Conservation (phyloP, 1,284 basidiomycete species). For the Exobasidium rhododendri region DNA sequence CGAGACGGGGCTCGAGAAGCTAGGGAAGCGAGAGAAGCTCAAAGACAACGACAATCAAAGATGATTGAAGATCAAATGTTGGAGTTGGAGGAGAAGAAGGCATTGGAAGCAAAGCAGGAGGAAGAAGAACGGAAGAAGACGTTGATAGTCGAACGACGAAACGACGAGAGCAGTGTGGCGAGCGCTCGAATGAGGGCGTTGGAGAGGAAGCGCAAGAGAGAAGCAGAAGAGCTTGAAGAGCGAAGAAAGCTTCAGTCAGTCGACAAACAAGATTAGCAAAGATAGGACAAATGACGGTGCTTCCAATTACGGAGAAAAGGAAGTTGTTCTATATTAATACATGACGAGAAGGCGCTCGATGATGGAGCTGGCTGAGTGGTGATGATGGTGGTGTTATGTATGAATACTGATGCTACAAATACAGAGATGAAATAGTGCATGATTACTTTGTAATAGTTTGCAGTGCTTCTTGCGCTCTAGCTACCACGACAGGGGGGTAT, state of each 20-base stretch:
- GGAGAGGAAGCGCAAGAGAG: slow-evolving; percentile 53
- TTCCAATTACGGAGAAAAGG: too few species aligned
- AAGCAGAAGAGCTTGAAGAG: background rate
- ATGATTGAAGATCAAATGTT: slow-evolving; percentile 43
- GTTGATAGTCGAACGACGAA: slow-evolving; percentile 27
- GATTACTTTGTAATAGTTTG: background rate
- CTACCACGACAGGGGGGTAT: slow-evolving; percentile 56
- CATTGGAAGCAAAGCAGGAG: slow-evolving; percentile 24
- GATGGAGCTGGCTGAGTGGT: too few species aligned
- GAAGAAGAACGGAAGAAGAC: slow-evolving; percentile 18
- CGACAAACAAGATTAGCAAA: too few species aligned
- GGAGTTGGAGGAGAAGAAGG: slow-evolving; percentile 29
- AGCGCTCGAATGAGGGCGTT: slow-evolving; percentile 49
- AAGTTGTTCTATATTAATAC: background rate
- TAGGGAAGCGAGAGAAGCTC: slow-evolving; percentile 23
- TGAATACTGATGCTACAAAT: background rate
- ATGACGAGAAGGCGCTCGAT: too few species aligned
- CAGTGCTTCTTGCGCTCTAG: background rate
- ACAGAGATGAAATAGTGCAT: background rate
- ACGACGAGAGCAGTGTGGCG: slow-evolving; percentile 27
- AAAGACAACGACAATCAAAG: slow-evolving; percentile 28
- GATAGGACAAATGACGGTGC: too few species aligned
- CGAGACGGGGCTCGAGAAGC: slow-evolving; percentile 14
- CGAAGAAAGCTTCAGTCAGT: background rate
- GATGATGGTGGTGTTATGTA: background rate